phyloP scores from a whole-genome alignment of 257 asterid species.

The Solanum chmielewskii region DNA sequence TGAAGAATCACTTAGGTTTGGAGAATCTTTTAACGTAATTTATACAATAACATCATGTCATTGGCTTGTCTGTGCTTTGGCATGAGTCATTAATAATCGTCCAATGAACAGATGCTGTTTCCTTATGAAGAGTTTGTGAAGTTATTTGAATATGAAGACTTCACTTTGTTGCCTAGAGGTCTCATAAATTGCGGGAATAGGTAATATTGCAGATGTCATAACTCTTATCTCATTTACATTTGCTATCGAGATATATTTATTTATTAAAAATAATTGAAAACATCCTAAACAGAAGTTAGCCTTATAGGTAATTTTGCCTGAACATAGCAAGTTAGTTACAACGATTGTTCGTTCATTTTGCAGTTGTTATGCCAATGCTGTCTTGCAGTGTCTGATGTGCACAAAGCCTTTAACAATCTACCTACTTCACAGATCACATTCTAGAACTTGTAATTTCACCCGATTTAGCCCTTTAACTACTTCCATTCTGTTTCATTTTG shows the following conservation, averaged over 20 bases:
- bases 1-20: not conserved
- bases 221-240: not conserved
- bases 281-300: not conserved
- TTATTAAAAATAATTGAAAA: not conserved
- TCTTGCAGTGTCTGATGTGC: constrained; percentile 74
- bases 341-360: constrained; percentile 1
- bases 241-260: not conserved
- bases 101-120: constrained; percentile 59
- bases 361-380: constrained; percentile 94
- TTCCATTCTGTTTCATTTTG: not conserved
- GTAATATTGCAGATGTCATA: constrained; percentile 18
- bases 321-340: not conserved
- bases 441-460: constrained; percentile 44
- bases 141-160: constrained; percentile 51
- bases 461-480: not conserved
- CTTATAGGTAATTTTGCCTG: not conserved
- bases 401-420: constrained; percentile 71
- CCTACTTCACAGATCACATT: constrained; percentile 70
- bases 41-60: not conserved
- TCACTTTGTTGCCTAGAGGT: constrained; percentile 56
- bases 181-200: constrained; percentile 79
- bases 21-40: not conserved
- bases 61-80: not conserved
- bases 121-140: constrained; percentile 80
- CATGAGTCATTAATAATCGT: not conserved